These are phyloP conservation scores for Tolypocladium ovalisporum DNA, from an alignment of 2,329 filamentous ascomycete genomes.

Conservation along the genomic window DNA sequence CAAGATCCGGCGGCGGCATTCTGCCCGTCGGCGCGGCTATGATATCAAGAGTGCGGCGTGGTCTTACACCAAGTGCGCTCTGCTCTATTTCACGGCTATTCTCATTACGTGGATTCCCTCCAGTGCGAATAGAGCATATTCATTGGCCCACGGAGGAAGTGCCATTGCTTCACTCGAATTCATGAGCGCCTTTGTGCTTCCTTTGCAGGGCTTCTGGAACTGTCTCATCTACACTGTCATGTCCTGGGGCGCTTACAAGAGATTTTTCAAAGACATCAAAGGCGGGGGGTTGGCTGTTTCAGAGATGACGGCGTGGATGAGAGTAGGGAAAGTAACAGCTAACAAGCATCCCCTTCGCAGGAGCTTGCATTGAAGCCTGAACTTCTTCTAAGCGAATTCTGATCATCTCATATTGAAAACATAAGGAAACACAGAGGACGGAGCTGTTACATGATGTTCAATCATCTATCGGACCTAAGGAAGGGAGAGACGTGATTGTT, in stretches of 20 bases:
- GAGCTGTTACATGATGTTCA: too few relatives aligned
- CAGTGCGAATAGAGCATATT: slow-evolving; percentile 60
- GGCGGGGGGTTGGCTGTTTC: background rate
- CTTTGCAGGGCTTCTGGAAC: slow-evolving; percentile 72
- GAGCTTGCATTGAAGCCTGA: background rate
- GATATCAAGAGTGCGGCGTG: slow-evolving; percentile 47
- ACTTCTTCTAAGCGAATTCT: too few relatives aligned
- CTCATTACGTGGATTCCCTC: slow-evolving; percentile 62
- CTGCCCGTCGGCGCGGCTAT: slow-evolving; percentile 16
- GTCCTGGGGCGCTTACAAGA: slow-evolving; percentile 45
- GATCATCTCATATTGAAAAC: too few relatives aligned
- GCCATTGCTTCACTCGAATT: slow-evolving; percentile 38
- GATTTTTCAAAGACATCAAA: slow-evolving; percentile 4
- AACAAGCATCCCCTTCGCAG: background rate
- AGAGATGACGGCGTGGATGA: background rate
- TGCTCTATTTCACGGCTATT: slow-evolving; percentile 55
- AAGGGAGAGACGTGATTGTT: too few relatives aligned
- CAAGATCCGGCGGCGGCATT: background rate
- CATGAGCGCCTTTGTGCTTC: slow-evolving; percentile 58
- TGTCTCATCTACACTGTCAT: slow-evolving; percentile 58
- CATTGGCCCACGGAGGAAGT: slow-evolving; percentile 35
- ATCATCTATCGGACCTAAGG: too few relatives aligned
- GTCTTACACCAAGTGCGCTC: slow-evolving; percentile 53
- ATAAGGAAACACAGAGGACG: too few relatives aligned
- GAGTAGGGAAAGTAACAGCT: background rate